These are phyloP conservation scores for Cronartium quercuum DNA, from an alignment of 1,284 basidiomycete species.

Conservation along the genomic window DNA sequence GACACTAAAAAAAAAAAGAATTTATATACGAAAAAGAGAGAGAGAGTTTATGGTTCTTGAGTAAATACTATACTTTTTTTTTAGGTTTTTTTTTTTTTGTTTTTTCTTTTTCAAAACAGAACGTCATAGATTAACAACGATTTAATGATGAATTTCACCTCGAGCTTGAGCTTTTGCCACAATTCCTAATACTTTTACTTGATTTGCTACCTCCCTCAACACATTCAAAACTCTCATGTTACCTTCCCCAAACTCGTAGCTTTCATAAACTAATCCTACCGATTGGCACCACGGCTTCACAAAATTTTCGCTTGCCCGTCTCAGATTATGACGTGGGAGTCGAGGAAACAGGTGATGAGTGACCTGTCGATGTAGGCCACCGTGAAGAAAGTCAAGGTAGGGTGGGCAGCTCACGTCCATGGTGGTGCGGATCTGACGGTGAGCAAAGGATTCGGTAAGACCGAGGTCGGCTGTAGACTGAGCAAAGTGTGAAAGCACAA, in stretches of 20 bases:
- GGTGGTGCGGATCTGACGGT: conserved; percentile 89
- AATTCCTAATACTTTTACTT: conserved; percentile 65
- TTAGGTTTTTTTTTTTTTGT: too few relatives aligned
- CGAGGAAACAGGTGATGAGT: conserved; percentile 96
- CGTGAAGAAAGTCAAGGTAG: conserved; percentile 80
- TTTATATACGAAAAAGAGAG: too few relatives aligned
- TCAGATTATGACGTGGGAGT: conserved; percentile 85
- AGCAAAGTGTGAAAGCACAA: conserved; percentile 94
- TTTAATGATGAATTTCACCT: conserved; percentile 4
- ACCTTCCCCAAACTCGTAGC: conserved; percentile 80
- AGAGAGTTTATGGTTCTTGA: too few relatives aligned
- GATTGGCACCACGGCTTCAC: conserved; percentile 59
- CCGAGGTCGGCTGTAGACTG: conserved; percentile 90
- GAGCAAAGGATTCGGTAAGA: conserved; percentile 80
- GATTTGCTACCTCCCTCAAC: conserved; percentile 70
- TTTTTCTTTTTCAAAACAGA: too few relatives aligned
- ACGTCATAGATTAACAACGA: too few relatives aligned
- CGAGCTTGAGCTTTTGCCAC: conserved; percentile 58
- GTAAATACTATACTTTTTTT: too few relatives aligned
- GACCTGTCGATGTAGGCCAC: conserved; percentile 88
- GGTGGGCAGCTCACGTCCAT: conserved; percentile 86
- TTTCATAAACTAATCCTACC: conserved; percentile 77
- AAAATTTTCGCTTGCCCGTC: conserved; percentile 72
- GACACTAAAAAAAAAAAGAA: too few relatives aligned
- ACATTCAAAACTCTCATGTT: conserved; percentile 72